Evolutionary conservation across 495 filamentous ascomycete species (phyloP).

Genomic region (Xylaria intraflava): DNA sequence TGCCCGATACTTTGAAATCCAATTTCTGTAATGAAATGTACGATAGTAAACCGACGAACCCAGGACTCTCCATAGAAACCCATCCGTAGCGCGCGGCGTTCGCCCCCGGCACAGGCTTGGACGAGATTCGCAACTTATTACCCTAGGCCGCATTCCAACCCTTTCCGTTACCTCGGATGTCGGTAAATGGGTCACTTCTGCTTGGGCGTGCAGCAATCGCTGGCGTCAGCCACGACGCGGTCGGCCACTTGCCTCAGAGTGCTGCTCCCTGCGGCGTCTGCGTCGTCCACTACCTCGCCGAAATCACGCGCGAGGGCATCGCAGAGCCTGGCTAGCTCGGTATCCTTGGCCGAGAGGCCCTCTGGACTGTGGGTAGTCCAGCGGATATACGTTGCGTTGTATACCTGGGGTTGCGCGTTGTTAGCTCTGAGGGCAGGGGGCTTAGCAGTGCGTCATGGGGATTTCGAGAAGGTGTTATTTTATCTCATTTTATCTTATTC

Average conservation of each 20-base stretch:
- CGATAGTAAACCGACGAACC: no score
- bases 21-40: no score
- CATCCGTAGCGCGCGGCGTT: no score
- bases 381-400: slow-evolving; percentile 54
- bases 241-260: slow-evolving; percentile 29
- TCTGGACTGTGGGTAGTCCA: slow-evolving; percentile 72
- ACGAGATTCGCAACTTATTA: background rate
- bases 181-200: slow-evolving; percentile 7
- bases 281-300: slow-evolving; percentile 39
- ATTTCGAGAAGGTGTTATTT: background rate
- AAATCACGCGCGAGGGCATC: slow-evolving; percentile 50
- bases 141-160: background rate
- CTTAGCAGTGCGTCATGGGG: background rate
- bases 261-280: slow-evolving; percentile 6
- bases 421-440: background rate
- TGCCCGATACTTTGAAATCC: no score
- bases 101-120: no score
- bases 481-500: no score
- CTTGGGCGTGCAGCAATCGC: slow-evolving; percentile 45
- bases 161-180: background rate
- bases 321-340: slow-evolving; percentile 58
- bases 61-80: no score
- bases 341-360: slow-evolving; percentile 64
- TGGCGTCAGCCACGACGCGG: slow-evolving; percentile 29
- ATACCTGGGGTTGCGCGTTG: slow-evolving; percentile 37